Evolutionary conservation across 2,329 filamentous ascomycete genomes (phyloP).

Genomic region (Colletotrichum paranaense): DNA sequence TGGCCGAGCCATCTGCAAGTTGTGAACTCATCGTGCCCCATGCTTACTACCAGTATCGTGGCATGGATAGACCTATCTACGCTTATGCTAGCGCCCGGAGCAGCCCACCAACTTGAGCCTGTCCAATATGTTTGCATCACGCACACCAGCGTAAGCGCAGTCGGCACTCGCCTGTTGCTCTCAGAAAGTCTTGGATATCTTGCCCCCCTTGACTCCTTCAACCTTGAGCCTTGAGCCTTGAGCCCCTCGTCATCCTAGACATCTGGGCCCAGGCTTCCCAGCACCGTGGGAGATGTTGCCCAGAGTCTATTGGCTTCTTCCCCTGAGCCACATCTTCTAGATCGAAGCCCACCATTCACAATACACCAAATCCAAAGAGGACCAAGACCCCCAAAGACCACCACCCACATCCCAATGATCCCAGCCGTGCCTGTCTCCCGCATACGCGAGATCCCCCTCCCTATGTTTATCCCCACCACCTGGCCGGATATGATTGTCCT

Average conservation of each 20-base stretch:
- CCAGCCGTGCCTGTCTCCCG: slow-evolving; percentile 25
- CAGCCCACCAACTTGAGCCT: not conserved
- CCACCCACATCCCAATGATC: slow-evolving; percentile 23
- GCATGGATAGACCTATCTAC: not conserved
- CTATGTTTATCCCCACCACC: slow-evolving; percentile 24
- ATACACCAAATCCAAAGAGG: slow-evolving; percentile 4
- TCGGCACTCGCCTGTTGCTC: slow-evolving; percentile 21
- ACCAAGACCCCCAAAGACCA: not conserved
- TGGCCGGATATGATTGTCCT: slow-evolving; percentile 29
- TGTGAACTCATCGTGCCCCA: not conserved
- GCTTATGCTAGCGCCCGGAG: not conserved
- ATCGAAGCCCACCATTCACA: slow-evolving; percentile 8
- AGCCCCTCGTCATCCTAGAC: not conserved
- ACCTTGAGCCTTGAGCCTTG: not conserved
- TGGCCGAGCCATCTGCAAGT: not conserved
- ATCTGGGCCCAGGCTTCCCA: not conserved
- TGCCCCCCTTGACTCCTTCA: too few species aligned
- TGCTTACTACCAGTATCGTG: not conserved
- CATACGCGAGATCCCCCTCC: slow-evolving; percentile 32
- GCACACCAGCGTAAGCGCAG: slow-evolving; percentile 20
- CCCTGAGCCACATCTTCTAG: not conserved
- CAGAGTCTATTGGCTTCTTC: slow-evolving; percentile 9
- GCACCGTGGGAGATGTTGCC: not conserved
- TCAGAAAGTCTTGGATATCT: not conserved
- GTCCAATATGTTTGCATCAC: not conserved